Evolutionary conservation across 371 early-diverging fungal genomes (phyloP).

Genomic region (Funneliformis caledonium): DNA sequence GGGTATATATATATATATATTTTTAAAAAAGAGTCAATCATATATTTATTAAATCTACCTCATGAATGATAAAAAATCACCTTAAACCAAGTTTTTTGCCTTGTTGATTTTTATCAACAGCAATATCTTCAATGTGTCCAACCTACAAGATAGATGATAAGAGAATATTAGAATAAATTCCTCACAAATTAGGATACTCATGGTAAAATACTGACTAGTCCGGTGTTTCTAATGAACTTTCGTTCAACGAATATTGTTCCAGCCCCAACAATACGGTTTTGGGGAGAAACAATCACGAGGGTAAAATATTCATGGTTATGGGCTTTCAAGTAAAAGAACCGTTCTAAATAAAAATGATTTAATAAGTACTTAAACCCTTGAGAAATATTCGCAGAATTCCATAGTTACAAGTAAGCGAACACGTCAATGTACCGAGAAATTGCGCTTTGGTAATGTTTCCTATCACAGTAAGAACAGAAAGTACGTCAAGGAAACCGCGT

Average conservation of each 20-base stretch:
- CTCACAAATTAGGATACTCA: neutral
- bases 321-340: constrained; percentile 73
- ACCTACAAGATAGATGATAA: constrained; percentile 47
- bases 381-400: neutral
- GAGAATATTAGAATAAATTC: neutral
- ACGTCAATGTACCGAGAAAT: constrained; percentile 57
- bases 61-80: constrained; percentile 41
- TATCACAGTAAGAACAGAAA: constrained; percentile 77
- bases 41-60: neutral
- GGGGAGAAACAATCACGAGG: constrained; percentile 75
- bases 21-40: neutral
- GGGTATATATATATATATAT: neutral
- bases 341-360: constrained; percentile 51
- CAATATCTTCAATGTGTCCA: constrained; percentile 94
- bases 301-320: constrained; percentile 80
- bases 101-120: constrained; percentile 90
- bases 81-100: constrained; percentile 86
- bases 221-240: constrained; percentile 92
- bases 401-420: neutral
- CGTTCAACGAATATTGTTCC: constrained; percentile 96
- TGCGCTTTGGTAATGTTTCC: constrained; percentile 71
- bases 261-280: constrained; percentile 85
- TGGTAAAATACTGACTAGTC: constrained; percentile 63
- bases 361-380: neutral
- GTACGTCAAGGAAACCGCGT: constrained; percentile 71